A percentile compares a stretch with the other conserved stretches of the same genome.
These are phyloP conservation scores for Carex pumila DNA, from an alignment of 176 grass and related monocot genomes.

Conservation along the genomic window DNA sequence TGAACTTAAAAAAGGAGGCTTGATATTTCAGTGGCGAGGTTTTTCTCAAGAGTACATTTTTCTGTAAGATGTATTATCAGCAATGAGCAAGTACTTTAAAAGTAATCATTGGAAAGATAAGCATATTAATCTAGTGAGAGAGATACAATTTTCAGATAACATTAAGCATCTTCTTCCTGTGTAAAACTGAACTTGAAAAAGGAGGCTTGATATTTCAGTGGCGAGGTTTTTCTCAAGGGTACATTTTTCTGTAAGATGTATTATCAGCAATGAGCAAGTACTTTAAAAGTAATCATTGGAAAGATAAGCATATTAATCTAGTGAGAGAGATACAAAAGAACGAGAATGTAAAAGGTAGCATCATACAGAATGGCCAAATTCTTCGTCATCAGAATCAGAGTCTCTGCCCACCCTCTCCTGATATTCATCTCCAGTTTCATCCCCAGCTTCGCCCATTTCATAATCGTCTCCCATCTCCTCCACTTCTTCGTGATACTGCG, in stretches of 20 bases:
- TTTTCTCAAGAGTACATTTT: not conserved
- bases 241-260: not conserved
- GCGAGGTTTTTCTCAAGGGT: not conserved
- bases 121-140: slow-evolving; percentile 1
- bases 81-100: slow-evolving; percentile 1
- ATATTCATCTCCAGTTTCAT: slow-evolving; percentile 61
- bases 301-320: not conserved
- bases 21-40: not conserved
- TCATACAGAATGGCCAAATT: slow-evolving; percentile 48
- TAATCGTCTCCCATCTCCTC: slow-evolving; percentile 87
- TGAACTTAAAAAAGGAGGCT: not conserved
- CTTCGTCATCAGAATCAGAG: slow-evolving; percentile 71
- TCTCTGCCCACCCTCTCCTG: slow-evolving; percentile 47
- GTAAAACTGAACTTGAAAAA: not conserved
- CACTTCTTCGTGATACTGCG: slow-evolving; percentile 44
- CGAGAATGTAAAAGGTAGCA: not conserved
- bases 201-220: not conserved
- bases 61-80: not conserved
- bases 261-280: not conserved
- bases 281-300: slow-evolving; percentile 6
- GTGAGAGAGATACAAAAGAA: not conserved
- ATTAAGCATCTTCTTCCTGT: not conserved
- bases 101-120: not conserved
- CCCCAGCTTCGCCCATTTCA: slow-evolving; percentile 54
- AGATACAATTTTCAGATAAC: not conserved